Percentiles rank a stretch among this genome's conserved stretches.
phyloP scores from a whole-genome alignment of 495 filamentous ascomycete genomes.

The Aspergillus homomorphus region DNA sequence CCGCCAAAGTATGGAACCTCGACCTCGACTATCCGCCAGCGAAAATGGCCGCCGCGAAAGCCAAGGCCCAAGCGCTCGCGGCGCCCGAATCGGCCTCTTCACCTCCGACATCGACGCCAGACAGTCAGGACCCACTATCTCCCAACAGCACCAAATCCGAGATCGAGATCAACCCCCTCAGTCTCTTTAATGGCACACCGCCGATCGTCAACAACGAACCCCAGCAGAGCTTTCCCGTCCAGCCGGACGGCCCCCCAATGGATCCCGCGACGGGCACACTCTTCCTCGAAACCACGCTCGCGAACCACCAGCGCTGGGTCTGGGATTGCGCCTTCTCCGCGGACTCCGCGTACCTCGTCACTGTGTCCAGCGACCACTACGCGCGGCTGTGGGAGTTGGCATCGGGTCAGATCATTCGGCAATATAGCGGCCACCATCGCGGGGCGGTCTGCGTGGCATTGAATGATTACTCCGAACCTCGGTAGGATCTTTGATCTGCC shows the following conservation, averaged over 20 bases:
- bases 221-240: slow-evolving; percentile 37
- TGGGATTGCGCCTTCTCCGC: slow-evolving; percentile 99
- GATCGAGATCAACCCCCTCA: slow-evolving; percentile 24
- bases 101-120: slow-evolving; percentile 13
- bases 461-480: slow-evolving; percentile 89
- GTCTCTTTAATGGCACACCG: slow-evolving; percentile 18
- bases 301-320: slow-evolving; percentile 96
- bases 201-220: slow-evolving; percentile 19
- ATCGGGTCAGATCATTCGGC: slow-evolving; percentile 82
- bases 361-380: slow-evolving; percentile 95
- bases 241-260: slow-evolving; percentile 46
- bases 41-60: slow-evolving; percentile 37
- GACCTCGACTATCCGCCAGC: slow-evolving; percentile 52
- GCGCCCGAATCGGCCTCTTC: slow-evolving; percentile 18
- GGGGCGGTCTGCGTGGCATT: slow-evolving; percentile 94
- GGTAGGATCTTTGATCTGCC: slow-evolving; percentile 19
- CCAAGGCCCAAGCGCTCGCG: slow-evolving; percentile 21
- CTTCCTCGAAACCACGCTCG: slow-evolving; percentile 84
- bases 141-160: slow-evolving; percentile 13
- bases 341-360: slow-evolving; percentile 95
- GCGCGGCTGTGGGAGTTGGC: slow-evolving; percentile 92
- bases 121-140: slow-evolving; percentile 17
- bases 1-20: slow-evolving; percentile 95
- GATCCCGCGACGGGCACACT: slow-evolving; percentile 51
- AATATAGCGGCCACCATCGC: slow-evolving; percentile 97